phyloP scores from a whole-genome alignment of 306 rosid species.

The Gastrolobium bilobum region DNA sequence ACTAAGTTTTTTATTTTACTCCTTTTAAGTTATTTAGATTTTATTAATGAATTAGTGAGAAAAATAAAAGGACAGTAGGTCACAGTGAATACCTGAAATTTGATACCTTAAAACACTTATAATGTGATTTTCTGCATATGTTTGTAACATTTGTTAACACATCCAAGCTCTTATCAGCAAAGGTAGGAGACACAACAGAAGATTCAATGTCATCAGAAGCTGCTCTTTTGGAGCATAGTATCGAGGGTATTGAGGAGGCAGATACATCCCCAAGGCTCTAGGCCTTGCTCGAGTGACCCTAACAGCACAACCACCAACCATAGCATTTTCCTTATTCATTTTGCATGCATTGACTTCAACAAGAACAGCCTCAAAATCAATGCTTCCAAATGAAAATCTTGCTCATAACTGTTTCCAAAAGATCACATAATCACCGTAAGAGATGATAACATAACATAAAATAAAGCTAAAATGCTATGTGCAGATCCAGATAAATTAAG shows the following conservation, averaged over 20 bases:
- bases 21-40: too few relatives aligned
- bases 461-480: too few relatives aligned
- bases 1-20: too few relatives aligned
- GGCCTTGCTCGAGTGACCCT: conserved; percentile 87
- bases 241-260: conserved; percentile 53
- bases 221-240: conserved; percentile 56
- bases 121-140: conserved; percentile 40
- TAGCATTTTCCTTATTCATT: conserved; percentile 66
- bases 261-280: conserved; percentile 58
- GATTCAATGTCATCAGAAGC: conserved; percentile 63
- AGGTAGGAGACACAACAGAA: conserved; percentile 1
- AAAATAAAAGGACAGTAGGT: neutral
- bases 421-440: conserved; percentile 33
- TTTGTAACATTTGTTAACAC: conserved; percentile 75
- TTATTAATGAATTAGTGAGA: too few relatives aligned
- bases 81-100: conserved; percentile 60
- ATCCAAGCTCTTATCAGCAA: conserved; percentile 60
- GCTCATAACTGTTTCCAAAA: conserved; percentile 61
- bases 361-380: conserved; percentile 42
- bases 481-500: too few relatives aligned
- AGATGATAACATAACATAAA: conserved; percentile 3
- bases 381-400: conserved; percentile 41
- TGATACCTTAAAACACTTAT: conserved; percentile 42
- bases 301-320: conserved; percentile 37
- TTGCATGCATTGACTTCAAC: conserved; percentile 55